Percentiles rank a stretch among this genome's conserved stretches.
phyloP scores from a whole-genome alignment of 176 grass and related monocot genomes.

The Triticum turgidum region DNA sequence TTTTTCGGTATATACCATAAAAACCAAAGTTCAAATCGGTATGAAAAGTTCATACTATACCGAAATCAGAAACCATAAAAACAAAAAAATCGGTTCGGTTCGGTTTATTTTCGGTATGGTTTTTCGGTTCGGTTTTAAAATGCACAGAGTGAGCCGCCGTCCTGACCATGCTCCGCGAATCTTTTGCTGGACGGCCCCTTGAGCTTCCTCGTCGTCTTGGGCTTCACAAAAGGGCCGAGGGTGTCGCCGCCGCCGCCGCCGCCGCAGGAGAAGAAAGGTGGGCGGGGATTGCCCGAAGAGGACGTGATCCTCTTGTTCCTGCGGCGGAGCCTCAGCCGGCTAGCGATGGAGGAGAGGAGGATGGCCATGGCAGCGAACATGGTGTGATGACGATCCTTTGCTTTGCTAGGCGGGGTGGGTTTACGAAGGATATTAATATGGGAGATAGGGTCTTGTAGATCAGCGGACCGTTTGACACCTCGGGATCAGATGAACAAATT shows the following conservation, averaged over 20 bases:
- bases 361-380: conserved; percentile 22
- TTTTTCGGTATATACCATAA: no score
- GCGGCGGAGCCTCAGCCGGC: conserved; percentile 1
- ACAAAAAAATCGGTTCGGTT: no score
- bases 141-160: neutral
- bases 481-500: neutral
- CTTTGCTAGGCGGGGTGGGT: neutral
- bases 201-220: conserved; percentile 21
- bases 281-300: neutral
- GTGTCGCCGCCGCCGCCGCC: neutral
- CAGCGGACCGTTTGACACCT: conserved; percentile 31
- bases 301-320: conserved; percentile 17
- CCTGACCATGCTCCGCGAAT: neutral
- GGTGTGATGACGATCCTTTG: neutral
- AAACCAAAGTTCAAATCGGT: no score
- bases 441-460: neutral
- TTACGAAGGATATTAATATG: neutral
- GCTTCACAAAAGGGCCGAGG: conserved; percentile 35
- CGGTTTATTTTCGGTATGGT: no score
- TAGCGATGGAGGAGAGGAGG: conserved; percentile 27
- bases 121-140: no score
- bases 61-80: no score
- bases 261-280: conserved; percentile 34
- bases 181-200: conserved; percentile 2
- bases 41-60: no score